Base-by-base conservation (phyloP, 2,329 filamentous ascomycete genomes). In the Blastomyces parvus region DNA sequence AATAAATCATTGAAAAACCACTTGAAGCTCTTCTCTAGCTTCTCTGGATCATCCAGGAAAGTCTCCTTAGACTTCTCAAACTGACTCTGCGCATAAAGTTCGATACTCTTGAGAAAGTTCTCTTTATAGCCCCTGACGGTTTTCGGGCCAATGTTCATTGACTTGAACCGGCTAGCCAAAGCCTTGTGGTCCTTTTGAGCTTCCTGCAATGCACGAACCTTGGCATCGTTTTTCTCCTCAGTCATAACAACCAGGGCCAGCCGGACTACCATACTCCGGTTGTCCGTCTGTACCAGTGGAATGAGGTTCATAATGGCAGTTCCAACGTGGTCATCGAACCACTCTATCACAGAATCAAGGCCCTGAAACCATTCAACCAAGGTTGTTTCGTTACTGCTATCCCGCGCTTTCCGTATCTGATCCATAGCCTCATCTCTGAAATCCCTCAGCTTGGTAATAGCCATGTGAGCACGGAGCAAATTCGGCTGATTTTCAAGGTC, bases 1-100 rank as follows among this genome's bases (percentile, higher is more conserved):
- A 95, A 96, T 46, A 99, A 83, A 74, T 99, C 93, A 78, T 97
- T 97, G 80, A 97, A 99, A 77, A 87, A 99, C 94, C 94, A 99
- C 71, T 89, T 89, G 77, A 96, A 85, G 67, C 85, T 86, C 80
- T 96, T 96, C 67, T 95, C 90, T 57, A 99, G 81, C 70, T 85
- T 86, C 59, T 87, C 84, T 0, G 94, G 90, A 71, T 97, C 91
- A 46, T 88, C 88, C 61, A 93, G 78, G 74, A 99, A 97, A 57
- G 86, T 84, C 62, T 88, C 84, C 64, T 86, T 85, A 50, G 86
- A 84, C 64, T 85, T 81, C 14, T 86, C 85, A 69, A 97, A 91
- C 71, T 93, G 88, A 55, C 83, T 84, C 71, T 89, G 83, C 7
- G 88, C 89, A 66, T 86, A 87, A 64, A 87, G 80, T 70, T 87